Evolutionary conservation across 1,139 yeast genomes (phyloP).

Genomic region (Taiozyma sp.): DNA sequence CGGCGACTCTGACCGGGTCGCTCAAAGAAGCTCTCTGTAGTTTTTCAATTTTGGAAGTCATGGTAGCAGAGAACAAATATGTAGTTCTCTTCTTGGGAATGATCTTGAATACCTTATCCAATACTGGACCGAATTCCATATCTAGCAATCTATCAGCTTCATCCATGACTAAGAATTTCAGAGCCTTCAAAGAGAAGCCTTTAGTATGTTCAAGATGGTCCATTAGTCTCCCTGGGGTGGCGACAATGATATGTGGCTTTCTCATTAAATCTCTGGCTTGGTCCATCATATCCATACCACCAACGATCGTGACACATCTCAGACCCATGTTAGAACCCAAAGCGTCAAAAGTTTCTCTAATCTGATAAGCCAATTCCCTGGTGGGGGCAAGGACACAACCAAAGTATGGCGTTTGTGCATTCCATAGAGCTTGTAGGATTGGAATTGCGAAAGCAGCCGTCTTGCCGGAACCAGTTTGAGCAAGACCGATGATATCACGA

Average conservation of each 20-base stretch:
- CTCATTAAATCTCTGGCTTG: conserved; percentile 92
- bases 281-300: conserved; percentile 99
- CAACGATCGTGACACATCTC: conserved; percentile 82
- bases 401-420: conserved; percentile 81
- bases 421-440: conserved; percentile 84
- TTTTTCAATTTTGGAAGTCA: conserved; percentile 93
- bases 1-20: conserved; percentile 90
- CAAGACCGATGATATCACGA: conserved; percentile 74
- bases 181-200: conserved; percentile 78
- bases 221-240: conserved; percentile 95
- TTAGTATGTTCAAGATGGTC: conserved; percentile 95
- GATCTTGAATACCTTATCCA: conserved; percentile 78
- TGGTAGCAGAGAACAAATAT: conserved; percentile 90
- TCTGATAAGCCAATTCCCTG: conserved; percentile 94
- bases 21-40: conserved; percentile 87
- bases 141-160: conserved; percentile 96
- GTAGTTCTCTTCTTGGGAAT: conserved; percentile 88
- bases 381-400: conserved; percentile 95
- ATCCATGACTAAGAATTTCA: conserved; percentile 88
- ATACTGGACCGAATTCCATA: conserved; percentile 95
- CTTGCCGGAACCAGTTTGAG: conserved; percentile 83
- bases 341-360: conserved; percentile 93
- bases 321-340: conserved; percentile 89
- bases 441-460: conserved; percentile 90
- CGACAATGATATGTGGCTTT: conserved; percentile 91